Percentiles rank a stretch among this genome's conserved stretches.
Conservation (phyloP, 495 filamentous ascomycete genomes). For the Penicillium samsonianum region DNA sequence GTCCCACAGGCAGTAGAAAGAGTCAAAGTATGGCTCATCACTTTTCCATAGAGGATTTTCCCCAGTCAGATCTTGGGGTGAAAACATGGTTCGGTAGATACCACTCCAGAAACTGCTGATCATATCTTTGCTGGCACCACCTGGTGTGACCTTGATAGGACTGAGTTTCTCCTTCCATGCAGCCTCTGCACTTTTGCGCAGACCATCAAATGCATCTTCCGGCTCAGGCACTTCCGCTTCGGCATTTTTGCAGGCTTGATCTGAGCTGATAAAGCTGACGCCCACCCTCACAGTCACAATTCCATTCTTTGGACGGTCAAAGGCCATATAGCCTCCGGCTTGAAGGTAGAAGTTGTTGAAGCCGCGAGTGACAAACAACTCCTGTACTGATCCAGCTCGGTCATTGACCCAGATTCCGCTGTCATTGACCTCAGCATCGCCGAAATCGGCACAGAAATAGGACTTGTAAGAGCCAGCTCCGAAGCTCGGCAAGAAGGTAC, state of each 20-base stretch:
- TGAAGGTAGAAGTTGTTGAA: conserved; percentile 63
- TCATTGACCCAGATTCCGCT: conserved; percentile 68
- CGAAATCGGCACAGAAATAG: conserved; percentile 74
- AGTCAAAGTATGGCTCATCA: conserved; percentile 75
- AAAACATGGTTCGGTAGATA: conserved; percentile 71
- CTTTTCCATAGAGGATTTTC: conserved; percentile 75
- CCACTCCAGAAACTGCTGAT: conserved; percentile 69
- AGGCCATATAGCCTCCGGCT: conserved; percentile 64
- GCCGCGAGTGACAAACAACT: conserved; percentile 55
- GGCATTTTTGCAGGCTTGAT: conserved; percentile 66
- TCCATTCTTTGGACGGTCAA: conserved; percentile 46
- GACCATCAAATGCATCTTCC: conserved; percentile 53
- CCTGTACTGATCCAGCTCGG: conserved; percentile 56
- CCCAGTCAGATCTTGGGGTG: conserved; percentile 75
- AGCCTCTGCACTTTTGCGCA: conserved; percentile 49
- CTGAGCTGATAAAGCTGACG: conserved; percentile 67
- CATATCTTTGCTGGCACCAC: conserved; percentile 51
- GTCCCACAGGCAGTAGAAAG: conserved; percentile 78
- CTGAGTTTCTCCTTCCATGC: conserved; percentile 66
- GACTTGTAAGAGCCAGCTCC: conserved; percentile 60
- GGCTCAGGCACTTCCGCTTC: conserved; percentile 66
- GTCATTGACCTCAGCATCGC: conserved; percentile 56
- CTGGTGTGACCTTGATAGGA: conserved; percentile 56
- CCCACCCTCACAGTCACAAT: conserved; percentile 63
- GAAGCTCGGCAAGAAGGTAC: conserved; percentile 69